Evolutionary conservation across 2,329 filamentous ascomycete genomes (phyloP), one percentile per base, ranked within the genome.

Genomic region (Rhynchosporium secalis): DNA sequence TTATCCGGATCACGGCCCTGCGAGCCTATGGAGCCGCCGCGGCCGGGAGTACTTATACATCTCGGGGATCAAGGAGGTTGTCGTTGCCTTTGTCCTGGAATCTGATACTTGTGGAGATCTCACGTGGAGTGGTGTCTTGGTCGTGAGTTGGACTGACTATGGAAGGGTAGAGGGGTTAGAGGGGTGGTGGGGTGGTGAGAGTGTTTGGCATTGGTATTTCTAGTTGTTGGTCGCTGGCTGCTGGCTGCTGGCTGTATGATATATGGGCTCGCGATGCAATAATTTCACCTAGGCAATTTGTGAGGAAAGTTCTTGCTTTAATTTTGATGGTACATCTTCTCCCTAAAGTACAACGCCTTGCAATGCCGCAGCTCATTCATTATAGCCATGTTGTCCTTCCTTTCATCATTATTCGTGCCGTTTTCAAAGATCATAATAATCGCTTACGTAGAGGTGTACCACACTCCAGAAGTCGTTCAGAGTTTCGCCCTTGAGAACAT

Each of bases 1-100:
- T 47, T 66, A 48, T 38, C 54, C 58, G 66, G 66, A 60, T 52
- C 12, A 29, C 51, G 51, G 51, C 33, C 51, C 29, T 43, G 31
- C 66, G 65, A 65, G 36, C 66, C 66, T 65, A n/a, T 38, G 45
- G 48, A 29, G 58, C 65, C 66, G 64, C 58, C 65, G 63, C 65
- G 62, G 64, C 58, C 65, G 63, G 65, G 55, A 61, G 40, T 60
- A 20, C 20, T 20, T 20, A 20, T 20, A 65, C 31, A 10, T 36
- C 33, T 38, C 38, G 36, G 1, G 6, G 20, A 10, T 36, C 33
- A 6, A 6, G 33, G 33, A 10, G 33, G 33, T 40, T 51, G 54
- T 51, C 6, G 12, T 26, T n/a, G 48, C n/a, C 15, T 49, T 20
- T 20, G 20, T 20, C 41, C 41, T 46, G n/a, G 43, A 9, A 28